These are phyloP conservation scores for Miscanthus lutarioriparius DNA, from an alignment of 176 grass and related monocot genomes.

Conservation along the genomic window DNA sequence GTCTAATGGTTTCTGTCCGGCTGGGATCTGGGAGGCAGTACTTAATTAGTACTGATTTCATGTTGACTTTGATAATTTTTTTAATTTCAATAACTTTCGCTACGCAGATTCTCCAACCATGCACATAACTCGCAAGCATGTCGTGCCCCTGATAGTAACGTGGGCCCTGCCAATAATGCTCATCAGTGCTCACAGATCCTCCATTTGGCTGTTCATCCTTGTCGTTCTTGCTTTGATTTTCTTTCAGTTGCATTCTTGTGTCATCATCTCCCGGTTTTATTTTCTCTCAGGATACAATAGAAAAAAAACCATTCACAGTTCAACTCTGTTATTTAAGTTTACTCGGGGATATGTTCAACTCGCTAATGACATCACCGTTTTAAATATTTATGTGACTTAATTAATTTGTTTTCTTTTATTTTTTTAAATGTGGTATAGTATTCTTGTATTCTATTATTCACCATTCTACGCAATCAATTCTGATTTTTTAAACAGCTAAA, in stretches of 20 bases:
- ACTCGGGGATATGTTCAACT: background rate
- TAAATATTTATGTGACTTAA: background rate
- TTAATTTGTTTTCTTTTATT: too few species aligned
- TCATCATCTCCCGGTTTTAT: background rate
- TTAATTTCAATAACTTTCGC: background rate
- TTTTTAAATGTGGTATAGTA: too few species aligned
- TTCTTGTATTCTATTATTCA: background rate
- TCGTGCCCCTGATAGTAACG: slow-evolving; percentile 12
- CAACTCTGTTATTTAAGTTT: background rate
- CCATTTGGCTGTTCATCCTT: slow-evolving; percentile 29
- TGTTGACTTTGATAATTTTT: slow-evolving; percentile 5
- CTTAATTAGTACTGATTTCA: background rate
- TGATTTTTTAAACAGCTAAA: background rate
- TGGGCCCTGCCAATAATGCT: background rate
- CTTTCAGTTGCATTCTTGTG: background rate
- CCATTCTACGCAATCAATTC: background rate
- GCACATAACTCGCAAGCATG: slow-evolving; percentile 12
- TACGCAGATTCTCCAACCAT: background rate
- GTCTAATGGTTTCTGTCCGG: background rate
- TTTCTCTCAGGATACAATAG: background rate
- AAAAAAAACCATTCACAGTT: background rate
- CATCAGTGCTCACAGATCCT: background rate
- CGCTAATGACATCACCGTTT: background rate
- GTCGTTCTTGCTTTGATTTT: background rate
- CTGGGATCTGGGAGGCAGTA: background rate